These are phyloP conservation scores for Glycyrrhiza uralensis DNA, from an alignment of 306 rosid genomes.

Conservation along the genomic window DNA sequence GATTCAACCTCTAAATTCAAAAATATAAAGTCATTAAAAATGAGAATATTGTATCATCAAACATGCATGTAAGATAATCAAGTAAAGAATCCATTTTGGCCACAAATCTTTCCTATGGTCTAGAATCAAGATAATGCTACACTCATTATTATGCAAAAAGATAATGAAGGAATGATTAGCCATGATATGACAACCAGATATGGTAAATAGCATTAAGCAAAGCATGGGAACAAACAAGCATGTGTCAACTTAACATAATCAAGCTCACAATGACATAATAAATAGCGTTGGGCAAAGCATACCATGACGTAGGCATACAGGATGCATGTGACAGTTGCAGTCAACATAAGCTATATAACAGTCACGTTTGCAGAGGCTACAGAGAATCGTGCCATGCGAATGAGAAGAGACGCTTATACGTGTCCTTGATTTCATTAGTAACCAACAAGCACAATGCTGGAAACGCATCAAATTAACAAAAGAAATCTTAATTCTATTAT, in stretches of 20 bases:
- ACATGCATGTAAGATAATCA: background rate
- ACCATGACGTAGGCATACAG: constrained; percentile 94
- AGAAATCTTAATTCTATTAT: constrained; percentile 51
- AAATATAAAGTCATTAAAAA: constrained; percentile 9
- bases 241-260: constrained; percentile 7
- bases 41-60: background rate
- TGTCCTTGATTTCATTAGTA: constrained; percentile 61
- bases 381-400: constrained; percentile 67
- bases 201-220: background rate
- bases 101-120: background rate
- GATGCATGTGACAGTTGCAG: constrained; percentile 75
- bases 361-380: constrained; percentile 91
- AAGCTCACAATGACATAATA: background rate
- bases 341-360: constrained; percentile 72
- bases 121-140: background rate
- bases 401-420: constrained; percentile 50
- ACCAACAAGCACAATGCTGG: constrained; percentile 87
- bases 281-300: constrained; percentile 29
- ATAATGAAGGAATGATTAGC: background rate
- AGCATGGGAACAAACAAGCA: constrained; percentile 13
- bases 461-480: constrained; percentile 80
- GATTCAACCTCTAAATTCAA: constrained; percentile 55
- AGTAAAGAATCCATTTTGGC: background rate
- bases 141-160: constrained; percentile 5
- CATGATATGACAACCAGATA: background rate